Evolutionary conservation across 108 stramenopile species (phyloP).

Genomic region (Fistulifera solaris): DNA sequence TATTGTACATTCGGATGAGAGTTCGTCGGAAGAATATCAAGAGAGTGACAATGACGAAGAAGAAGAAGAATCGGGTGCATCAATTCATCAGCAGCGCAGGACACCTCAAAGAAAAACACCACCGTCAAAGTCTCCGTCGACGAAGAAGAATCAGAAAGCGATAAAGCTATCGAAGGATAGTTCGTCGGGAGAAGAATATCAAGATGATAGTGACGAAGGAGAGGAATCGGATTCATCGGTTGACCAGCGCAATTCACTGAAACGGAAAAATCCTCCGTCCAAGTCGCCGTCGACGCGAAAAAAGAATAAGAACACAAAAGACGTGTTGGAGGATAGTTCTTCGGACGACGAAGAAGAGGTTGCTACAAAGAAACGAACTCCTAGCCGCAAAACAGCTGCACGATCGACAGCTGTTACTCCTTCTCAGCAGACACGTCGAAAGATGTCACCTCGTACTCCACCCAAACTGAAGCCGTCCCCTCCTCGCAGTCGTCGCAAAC

Average conservation of each 20-base stretch:
- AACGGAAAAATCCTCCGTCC: background rate
- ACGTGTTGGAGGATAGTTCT: background rate
- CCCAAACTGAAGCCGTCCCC: constrained; percentile 6
- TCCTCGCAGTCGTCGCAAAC: constrained; percentile 6
- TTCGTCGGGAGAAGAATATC: background rate
- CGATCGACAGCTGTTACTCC: background rate
- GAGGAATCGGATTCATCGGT: background rate
- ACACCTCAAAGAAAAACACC: background rate
- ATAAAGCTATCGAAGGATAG: background rate
- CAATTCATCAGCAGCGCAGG: too few relatives aligned
- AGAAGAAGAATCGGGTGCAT: too few relatives aligned
- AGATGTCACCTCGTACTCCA: background rate
- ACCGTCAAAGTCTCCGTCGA: constrained; percentile 1
- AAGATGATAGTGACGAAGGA: background rate
- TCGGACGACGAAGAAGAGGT: background rate
- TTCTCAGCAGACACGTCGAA: background rate
- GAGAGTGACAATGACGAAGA: background rate
- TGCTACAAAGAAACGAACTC: constrained; percentile 1
- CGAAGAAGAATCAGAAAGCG: background rate
- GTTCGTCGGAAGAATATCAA: constrained; percentile 2
- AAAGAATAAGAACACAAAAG: background rate
- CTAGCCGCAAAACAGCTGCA: background rate
- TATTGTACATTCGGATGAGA: background rate
- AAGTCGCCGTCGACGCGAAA: background rate
- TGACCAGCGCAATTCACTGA: background rate